phyloP scores from a whole-genome alignment of 148 eudicot species.

The Polygonum maritimum region DNA sequence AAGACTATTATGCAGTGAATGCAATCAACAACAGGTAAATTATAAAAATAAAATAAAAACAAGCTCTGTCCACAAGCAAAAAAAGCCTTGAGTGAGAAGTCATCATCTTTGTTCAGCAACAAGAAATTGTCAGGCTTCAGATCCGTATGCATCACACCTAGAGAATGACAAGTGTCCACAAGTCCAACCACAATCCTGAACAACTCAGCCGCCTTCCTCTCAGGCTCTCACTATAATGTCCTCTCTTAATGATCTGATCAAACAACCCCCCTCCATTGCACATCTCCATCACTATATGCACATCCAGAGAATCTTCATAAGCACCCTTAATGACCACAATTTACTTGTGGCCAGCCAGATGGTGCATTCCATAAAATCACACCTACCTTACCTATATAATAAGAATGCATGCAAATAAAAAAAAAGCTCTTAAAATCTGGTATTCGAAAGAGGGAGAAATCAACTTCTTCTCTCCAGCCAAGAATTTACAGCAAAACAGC shows the following conservation, averaged over 20 bases:
- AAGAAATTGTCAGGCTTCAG: slow-evolving; percentile 90
- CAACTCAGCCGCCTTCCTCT: slow-evolving; percentile 84
- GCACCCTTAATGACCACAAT: slow-evolving; percentile 86
- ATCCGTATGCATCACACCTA: slow-evolving; percentile 95
- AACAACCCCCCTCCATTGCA: slow-evolving; percentile 91
- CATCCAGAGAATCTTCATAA: slow-evolving; percentile 77
- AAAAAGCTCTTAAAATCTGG: not conserved
- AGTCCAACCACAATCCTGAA: slow-evolving; percentile 84
- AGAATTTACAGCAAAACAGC: not conserved
- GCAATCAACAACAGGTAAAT: too few relatives aligned
- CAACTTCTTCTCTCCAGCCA: not conserved
- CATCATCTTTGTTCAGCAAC: slow-evolving; percentile 80
- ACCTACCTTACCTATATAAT: not conserved
- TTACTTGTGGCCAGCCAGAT: slow-evolving; percentile 82
- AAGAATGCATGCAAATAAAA: not conserved
- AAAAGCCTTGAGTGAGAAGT: slow-evolving; percentile 94
- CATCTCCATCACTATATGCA: slow-evolving; percentile 93
- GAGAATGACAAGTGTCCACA: slow-evolving; percentile 93
- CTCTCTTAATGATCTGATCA: slow-evolving; percentile 82
- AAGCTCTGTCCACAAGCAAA: too few relatives aligned
- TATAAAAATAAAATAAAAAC: too few relatives aligned
- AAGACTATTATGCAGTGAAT: too few relatives aligned
- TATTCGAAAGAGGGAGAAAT: not conserved
- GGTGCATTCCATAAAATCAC: slow-evolving; percentile 45
- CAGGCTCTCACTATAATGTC: slow-evolving; percentile 83